Percentiles rank a stretch among this genome's conserved stretches.
These are phyloP conservation scores for Russula ochroleuca DNA, from an alignment of 768 basidiomycete species.

Conservation along the genomic window DNA sequence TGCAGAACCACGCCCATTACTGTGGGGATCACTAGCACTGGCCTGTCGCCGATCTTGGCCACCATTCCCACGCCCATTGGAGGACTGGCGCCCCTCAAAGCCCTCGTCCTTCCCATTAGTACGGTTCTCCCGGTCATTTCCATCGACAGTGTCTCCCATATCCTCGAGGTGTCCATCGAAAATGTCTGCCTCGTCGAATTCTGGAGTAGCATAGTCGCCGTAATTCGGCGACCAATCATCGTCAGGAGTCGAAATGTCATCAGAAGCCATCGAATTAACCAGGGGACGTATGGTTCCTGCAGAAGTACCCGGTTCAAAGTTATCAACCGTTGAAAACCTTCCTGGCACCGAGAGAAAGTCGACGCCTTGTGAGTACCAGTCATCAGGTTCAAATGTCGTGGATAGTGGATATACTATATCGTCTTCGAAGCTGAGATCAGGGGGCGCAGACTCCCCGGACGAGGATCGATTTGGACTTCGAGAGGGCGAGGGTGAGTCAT, in stretches of 20 bases:
- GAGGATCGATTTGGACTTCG: slow-evolving; percentile 20
- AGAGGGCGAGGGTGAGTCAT: slow-evolving; percentile 11
- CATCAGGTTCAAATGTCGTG: neutral
- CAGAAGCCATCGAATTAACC: slow-evolving; percentile 20
- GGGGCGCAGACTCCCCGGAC: slow-evolving; percentile 12
- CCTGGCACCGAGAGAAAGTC: slow-evolving; percentile 21
- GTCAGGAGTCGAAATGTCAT: slow-evolving; percentile 16
- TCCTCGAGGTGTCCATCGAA: slow-evolving; percentile 4
- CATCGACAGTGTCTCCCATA: slow-evolving; percentile 12
- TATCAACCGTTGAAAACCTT: slow-evolving; percentile 26
- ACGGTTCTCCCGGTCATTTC: slow-evolving; percentile 1
- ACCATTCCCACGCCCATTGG: slow-evolving; percentile 19
- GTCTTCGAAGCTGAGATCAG: slow-evolving; percentile 14
- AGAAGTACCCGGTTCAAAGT: slow-evolving; percentile 45
- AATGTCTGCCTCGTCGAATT: slow-evolving; percentile 14
- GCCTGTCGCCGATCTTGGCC: slow-evolving; percentile 28
- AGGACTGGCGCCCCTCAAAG: slow-evolving; percentile 2
- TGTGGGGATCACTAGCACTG: slow-evolving; percentile 32
- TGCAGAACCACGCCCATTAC: slow-evolving; percentile 25
- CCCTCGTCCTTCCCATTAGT: slow-evolving; percentile 4
- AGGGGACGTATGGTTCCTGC: slow-evolving; percentile 42
- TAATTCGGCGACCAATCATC: slow-evolving; percentile 18
- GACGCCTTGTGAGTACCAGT: slow-evolving; percentile 15
- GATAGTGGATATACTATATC: slow-evolving; percentile 8
- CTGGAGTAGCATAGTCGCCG: slow-evolving; percentile 17